These are phyloP conservation scores for Drosera capensis DNA, from an alignment of 148 eudicot species.

Conservation along the genomic window DNA sequence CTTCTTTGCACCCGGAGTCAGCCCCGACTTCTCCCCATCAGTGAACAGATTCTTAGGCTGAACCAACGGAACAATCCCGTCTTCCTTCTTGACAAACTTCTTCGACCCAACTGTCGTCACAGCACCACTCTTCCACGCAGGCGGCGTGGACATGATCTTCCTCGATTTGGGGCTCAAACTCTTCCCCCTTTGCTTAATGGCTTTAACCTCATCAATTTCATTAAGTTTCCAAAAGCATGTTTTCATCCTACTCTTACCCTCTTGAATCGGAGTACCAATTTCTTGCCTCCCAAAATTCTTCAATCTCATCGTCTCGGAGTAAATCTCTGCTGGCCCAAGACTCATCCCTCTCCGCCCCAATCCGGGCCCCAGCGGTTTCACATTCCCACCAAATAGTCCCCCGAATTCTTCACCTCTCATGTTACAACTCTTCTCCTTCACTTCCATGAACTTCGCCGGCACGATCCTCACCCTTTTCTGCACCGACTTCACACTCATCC, in stretches of 20 bases:
- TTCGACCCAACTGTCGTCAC: slow-evolving; percentile 50
- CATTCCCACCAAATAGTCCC: slow-evolving; percentile 12
- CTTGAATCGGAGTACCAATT: slow-evolving; percentile 38
- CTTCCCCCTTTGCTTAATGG: slow-evolving; percentile 42
- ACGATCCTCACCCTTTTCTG: slow-evolving; percentile 37
- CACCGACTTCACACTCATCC: slow-evolving; percentile 24
- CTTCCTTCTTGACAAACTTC: slow-evolving; percentile 61
- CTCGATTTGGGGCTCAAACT: slow-evolving; percentile 54
- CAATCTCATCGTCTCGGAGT: slow-evolving; percentile 19
- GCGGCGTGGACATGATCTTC: slow-evolving; percentile 19
- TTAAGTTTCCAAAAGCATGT: slow-evolving; percentile 79
- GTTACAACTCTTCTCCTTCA: slow-evolving; percentile 19
- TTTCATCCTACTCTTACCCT: slow-evolving; percentile 41
- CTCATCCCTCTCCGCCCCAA: slow-evolving; percentile 44
- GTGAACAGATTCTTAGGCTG: slow-evolving; percentile 83
- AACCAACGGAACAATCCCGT: slow-evolving; percentile 33
- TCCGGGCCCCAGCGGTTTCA: slow-evolving; percentile 46
- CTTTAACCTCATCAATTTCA: slow-evolving; percentile 57
- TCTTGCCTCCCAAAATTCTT: slow-evolving; percentile 26
- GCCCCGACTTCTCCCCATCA: slow-evolving; percentile 44
- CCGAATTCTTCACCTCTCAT: slow-evolving; percentile 27
- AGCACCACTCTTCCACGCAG: slow-evolving; percentile 31
- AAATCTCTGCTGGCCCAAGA: slow-evolving; percentile 55
- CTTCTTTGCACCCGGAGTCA: slow-evolving; percentile 27
- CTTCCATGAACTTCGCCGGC: slow-evolving; percentile 59